Base-by-base conservation (phyloP, 768 basidiomycete species). In the Lepiota brunneoincarnata region DNA sequence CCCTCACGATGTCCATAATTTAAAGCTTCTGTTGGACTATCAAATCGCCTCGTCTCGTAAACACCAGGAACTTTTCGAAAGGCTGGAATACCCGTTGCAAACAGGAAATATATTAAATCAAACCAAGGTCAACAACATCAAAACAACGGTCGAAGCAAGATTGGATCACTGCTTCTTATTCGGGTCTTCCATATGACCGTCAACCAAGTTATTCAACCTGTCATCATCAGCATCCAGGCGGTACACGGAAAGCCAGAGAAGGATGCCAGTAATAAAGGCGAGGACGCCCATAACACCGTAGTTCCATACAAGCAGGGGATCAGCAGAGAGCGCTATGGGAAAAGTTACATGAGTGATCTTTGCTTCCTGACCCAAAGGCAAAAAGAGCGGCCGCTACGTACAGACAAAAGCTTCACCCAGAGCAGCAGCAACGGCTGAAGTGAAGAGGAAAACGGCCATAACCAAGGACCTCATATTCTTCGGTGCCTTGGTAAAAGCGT, bases 401-500 rank as follows among this genome's bases (percentile, higher is more conserved):
- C 85, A 74, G 56, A 89, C 84, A 54, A 89, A 88, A 2, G 85
- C 86, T 66, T 89, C 87, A 44, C 81, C 81, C 40, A 90, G 55
- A 24, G 86, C 85, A 26, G 82, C 69, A 12, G 85, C 70, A 41
- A 90, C 39, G 2, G 88, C 84, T 20, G 67, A 75, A 64, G 69
- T 83, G 67, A 84, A 82, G 35, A 87, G 66, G 71, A 80, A 86
- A 26, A 84, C 55, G 31, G 81, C 72, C 87, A 90, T 90, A 52
- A 94, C 89, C 54, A 93, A 80, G 41, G 89, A 91, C 21, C 83
- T 82, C 93, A 93, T 93, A 70, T 89, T 89, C 68, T 75, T 83
- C 12, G 92, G 92, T n/a, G 91, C 91, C 69, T 93, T 91, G 24
- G 87, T 89, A 72, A 87, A 93, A n/a, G 89, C 90, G 61, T 92